A percentile compares a stretch with the other conserved stretches of the same genome.
Conservation (phyloP, 2,329 filamentous ascomycete species). For the Diaporthe ampelina region DNA sequence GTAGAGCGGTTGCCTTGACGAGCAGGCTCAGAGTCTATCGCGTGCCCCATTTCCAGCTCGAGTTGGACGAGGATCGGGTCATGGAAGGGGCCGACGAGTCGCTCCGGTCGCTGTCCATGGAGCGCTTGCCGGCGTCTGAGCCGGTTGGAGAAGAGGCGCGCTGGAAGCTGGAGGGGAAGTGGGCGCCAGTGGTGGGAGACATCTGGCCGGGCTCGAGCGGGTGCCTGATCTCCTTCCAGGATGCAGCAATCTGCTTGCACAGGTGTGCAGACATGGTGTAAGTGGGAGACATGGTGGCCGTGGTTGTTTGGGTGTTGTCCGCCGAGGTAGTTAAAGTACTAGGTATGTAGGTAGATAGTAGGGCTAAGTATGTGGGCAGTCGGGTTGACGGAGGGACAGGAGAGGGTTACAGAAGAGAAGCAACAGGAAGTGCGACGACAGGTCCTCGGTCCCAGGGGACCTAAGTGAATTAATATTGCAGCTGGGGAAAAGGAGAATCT, state of each 20-base stretch:
- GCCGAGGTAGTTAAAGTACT: no score
- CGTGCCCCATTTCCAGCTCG: conserved; percentile 49
- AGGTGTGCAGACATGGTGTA: conserved; percentile 74
- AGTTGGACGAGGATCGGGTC: conserved; percentile 50
- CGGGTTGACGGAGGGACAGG: neutral
- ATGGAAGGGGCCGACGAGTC: conserved; percentile 46
- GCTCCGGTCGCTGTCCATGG: conserved; percentile 61
- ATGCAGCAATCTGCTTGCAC: conserved; percentile 71
- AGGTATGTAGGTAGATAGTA: neutral
- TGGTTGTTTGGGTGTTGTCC: neutral
- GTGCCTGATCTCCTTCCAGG: conserved; percentile 67
- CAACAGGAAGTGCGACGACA: neutral
- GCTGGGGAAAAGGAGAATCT: conserved; percentile 19
- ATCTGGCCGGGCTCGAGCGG: conserved; percentile 44
- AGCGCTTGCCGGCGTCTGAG: conserved; percentile 55
- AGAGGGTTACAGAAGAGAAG: neutral
- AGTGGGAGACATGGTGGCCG: conserved; percentile 65
- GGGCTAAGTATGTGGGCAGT: neutral
- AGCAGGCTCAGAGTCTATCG: neutral
- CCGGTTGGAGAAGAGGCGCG: conserved; percentile 52
- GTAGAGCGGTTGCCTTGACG: neutral
- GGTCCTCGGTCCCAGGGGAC: neutral
- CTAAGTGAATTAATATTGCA: conserved; percentile 30
- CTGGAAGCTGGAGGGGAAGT: conserved; percentile 49
- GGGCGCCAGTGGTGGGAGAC: conserved; percentile 45